A percentile compares a stretch with the other conserved stretches of the same genome.
Evolutionary conservation across 169 alveolate genomes (phyloP).

Genomic region (Plasmodium inui): DNA sequence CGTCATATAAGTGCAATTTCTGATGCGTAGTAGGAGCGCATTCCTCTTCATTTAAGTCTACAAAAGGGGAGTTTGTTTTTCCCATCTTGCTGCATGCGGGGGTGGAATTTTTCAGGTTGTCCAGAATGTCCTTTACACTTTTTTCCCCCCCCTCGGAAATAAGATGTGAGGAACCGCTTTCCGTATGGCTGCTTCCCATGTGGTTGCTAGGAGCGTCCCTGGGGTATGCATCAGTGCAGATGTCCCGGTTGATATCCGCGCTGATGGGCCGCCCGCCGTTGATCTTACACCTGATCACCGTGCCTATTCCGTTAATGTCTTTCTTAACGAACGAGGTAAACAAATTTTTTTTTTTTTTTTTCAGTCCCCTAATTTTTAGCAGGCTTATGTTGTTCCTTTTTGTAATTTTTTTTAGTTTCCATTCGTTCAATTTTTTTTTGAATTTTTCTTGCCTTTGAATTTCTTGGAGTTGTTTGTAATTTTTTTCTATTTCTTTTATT

Average conservation of each 20-base stretch:
- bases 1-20: background rate
- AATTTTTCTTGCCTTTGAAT: conserved; percentile 36
- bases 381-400: conserved; percentile 54
- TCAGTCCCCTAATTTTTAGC: conserved; percentile 38
- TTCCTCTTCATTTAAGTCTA: background rate
- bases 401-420: conserved; percentile 31
- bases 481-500: conserved; percentile 62
- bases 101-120: background rate
- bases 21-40: background rate
- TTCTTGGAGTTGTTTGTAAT: conserved; percentile 38
- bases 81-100: background rate
- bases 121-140: background rate
- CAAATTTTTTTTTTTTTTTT: conserved; percentile 13
- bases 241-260: background rate
- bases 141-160: background rate
- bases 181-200: background rate
- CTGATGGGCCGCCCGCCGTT: background rate
- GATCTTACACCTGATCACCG: conserved; percentile 30
- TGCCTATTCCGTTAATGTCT: conserved; percentile 6
- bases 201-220: background rate
- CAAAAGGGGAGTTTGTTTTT: background rate
- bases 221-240: background rate
- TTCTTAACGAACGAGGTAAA: conserved; percentile 12
- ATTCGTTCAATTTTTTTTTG: conserved; percentile 26
- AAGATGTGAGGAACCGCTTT: background rate